Percentiles rank a stretch among this genome's conserved stretches.
phyloP scores from a whole-genome alignment of 75 land plant species.

The Isoetes taiwanensis region DNA sequence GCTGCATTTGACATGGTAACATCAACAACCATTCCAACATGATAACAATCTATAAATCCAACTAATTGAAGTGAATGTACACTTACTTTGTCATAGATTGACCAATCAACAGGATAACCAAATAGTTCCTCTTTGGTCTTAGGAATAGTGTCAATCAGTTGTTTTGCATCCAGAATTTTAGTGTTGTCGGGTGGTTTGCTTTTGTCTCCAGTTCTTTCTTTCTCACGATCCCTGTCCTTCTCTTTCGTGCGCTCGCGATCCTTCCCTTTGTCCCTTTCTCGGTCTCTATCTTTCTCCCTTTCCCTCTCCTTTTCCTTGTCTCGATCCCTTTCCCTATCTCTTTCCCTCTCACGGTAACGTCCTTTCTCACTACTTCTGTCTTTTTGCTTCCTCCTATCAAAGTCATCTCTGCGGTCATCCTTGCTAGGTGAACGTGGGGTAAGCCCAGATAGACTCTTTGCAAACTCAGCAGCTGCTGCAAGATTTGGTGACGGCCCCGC shows the following conservation, averaged over 20 bases:
- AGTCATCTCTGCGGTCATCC: slow-evolving; percentile 42
- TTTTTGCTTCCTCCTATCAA: slow-evolving; percentile 29
- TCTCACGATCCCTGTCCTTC: slow-evolving; percentile 28
- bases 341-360: slow-evolving; percentile 23
- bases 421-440: slow-evolving; percentile 23
- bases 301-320: slow-evolving; percentile 14
- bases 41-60: too few species aligned
- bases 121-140: slow-evolving; percentile 94
- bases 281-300: slow-evolving; percentile 20
- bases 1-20: slow-evolving; percentile 24
- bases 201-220: slow-evolving; percentile 9
- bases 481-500: slow-evolving; percentile 31
- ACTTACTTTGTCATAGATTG: slow-evolving; percentile 83
- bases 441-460: slow-evolving; percentile 45
- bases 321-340: slow-evolving; percentile 36
- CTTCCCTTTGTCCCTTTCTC: slow-evolving; percentile 28
- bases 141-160: slow-evolving; percentile 92
- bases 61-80: too few species aligned
- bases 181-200: slow-evolving; percentile 37
- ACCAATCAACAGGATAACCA: slow-evolving; percentile 78
- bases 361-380: slow-evolving; percentile 32
- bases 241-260: slow-evolving; percentile 22
- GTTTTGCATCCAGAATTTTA: slow-evolving; percentile 91
- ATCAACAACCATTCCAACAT: not conserved
- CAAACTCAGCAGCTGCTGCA: slow-evolving; percentile 78